Percentiles rank a stretch among this genome's conserved stretches.
phyloP scores from a whole-genome alignment of 768 basidiomycete genomes.

The Suillus ampliporus region DNA sequence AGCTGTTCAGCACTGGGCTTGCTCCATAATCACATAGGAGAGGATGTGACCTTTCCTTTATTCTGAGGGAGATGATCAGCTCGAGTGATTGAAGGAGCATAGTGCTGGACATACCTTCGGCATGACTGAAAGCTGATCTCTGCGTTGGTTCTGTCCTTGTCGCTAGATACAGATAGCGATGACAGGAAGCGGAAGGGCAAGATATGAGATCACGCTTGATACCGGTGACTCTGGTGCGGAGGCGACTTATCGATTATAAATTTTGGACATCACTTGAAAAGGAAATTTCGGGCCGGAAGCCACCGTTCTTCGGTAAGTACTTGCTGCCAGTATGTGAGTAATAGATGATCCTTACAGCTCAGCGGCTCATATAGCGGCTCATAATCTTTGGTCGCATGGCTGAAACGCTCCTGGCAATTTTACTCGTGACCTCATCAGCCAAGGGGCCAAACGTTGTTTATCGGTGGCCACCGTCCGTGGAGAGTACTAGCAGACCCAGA shows the following conservation, averaged over 20 bases:
- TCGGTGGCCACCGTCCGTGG: slow-evolving; percentile 82
- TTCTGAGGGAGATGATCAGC: slow-evolving; percentile 47
- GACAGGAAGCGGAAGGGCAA: not conserved
- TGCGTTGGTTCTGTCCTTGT: slow-evolving; percentile 22
- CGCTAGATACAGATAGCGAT: slow-evolving; percentile 7
- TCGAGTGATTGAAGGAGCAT: slow-evolving; percentile 18
- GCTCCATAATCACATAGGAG: not conserved
- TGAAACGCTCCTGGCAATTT: slow-evolving; percentile 77
- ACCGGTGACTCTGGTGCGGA: not conserved
- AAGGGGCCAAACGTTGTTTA: slow-evolving; percentile 81
- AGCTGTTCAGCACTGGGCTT: slow-evolving; percentile 2
- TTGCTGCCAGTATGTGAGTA: too few species aligned
- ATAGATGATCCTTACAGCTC: not conserved
- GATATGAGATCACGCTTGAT: not conserved
- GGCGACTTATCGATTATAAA: slow-evolving; percentile 1
- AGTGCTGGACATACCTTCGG: slow-evolving; percentile 49
- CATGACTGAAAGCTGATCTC: slow-evolving; percentile 40
- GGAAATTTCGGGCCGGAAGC: not conserved
- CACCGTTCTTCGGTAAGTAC: too few species aligned
- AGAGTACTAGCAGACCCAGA: slow-evolving; percentile 54
- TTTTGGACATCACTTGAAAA: slow-evolving; percentile 5
- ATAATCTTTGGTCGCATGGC: slow-evolving; percentile 52
- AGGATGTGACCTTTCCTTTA: slow-evolving; percentile 70
- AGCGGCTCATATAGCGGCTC: not conserved
- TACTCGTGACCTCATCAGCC: slow-evolving; percentile 85